Evolutionary conservation across 331 rosid genomes (phyloP).

Genomic region (Dryas integrifolia): DNA sequence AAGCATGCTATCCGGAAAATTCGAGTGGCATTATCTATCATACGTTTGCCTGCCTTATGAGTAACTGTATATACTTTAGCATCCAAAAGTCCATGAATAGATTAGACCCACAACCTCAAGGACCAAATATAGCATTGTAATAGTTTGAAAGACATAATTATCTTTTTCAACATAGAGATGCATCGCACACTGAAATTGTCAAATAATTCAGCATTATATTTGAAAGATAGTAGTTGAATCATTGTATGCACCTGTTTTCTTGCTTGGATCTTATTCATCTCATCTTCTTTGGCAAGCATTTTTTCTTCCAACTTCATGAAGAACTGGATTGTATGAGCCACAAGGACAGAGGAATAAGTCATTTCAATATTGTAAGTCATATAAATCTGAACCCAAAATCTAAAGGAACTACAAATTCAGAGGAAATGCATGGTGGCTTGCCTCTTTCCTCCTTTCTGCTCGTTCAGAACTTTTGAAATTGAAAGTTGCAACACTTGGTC

Average conservation of each 20-base stretch:
- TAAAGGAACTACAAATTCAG: constrained; percentile 9
- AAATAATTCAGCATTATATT: not conserved
- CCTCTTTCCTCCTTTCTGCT: constrained; percentile 79
- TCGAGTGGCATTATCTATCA: not conserved
- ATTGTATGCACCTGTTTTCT: constrained; percentile 43
- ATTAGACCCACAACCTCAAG: not conserved
- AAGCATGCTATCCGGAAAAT: not conserved
- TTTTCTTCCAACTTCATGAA: constrained; percentile 52
- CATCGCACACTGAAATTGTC: not conserved
- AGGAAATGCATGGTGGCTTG: constrained; percentile 22
- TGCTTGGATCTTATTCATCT: constrained; percentile 54
- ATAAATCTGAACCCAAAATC: not conserved
- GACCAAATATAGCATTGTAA: not conserved
- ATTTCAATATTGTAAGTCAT: constrained; percentile 15
- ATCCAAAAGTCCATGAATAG: not conserved
- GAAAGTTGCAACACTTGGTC: constrained; percentile 44
- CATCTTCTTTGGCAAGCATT: constrained; percentile 57
- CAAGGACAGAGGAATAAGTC: constrained; percentile 20
- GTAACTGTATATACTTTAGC: not conserved
- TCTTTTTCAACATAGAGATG: not conserved
- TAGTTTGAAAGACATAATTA: not conserved
- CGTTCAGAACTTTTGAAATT: constrained; percentile 49
- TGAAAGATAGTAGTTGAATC: not conserved
- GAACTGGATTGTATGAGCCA: constrained; percentile 42
- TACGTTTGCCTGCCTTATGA: not conserved